Base-by-base conservation (phyloP, 2,329 filamentous ascomycete genomes). In the Rutstroemia sp. region DNA sequence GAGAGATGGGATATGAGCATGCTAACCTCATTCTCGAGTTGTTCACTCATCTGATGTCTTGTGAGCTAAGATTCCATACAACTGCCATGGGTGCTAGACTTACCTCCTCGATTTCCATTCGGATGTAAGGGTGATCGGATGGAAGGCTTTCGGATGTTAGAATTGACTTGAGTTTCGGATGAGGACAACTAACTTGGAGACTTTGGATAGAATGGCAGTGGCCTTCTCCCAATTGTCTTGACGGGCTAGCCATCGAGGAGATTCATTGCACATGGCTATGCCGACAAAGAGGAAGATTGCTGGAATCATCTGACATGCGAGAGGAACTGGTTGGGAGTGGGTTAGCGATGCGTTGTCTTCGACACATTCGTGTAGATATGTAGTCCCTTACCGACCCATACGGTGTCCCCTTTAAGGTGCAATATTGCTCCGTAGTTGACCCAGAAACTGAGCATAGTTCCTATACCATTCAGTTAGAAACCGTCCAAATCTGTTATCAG, bases 181-280 rank as follows among this genome's bases (percentile, higher is more conserved):
- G 23, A 47, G 23, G 3, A 17, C 1, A 12, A 45, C 63, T 51
- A 47, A 66, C 65, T 67, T 65, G 17, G 61, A 60, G 42, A 89
- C 74, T 39, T 70, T 73, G 19, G 78, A 74, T 6, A 89, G 75
- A 17, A 82, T 78, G 0, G 58, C 58, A 3, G 76, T 78, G 1
- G 85, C 81, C 42, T 79, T 74, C 58, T 88, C 84, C 83, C 83
- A 87, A 60, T 83, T 77, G 63, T 87, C 84, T 63, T 82, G 77
- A 62, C 82, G 81, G 23, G 84, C 86, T 23, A 86, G 78, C 79
- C 81, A 88, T 61, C 86, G 78, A 14, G 85, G 84, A 6, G 82
- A 86, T 61, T 79, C 77, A 10, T 75, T 75, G 65, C 83, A 85
- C 51, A 84, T 68, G 1, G 80, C 66, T 76, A 89, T 86, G 61